Conservation (phyloP, 2,329 filamentous ascomycete species). For the Fusarium sp. region DNA sequence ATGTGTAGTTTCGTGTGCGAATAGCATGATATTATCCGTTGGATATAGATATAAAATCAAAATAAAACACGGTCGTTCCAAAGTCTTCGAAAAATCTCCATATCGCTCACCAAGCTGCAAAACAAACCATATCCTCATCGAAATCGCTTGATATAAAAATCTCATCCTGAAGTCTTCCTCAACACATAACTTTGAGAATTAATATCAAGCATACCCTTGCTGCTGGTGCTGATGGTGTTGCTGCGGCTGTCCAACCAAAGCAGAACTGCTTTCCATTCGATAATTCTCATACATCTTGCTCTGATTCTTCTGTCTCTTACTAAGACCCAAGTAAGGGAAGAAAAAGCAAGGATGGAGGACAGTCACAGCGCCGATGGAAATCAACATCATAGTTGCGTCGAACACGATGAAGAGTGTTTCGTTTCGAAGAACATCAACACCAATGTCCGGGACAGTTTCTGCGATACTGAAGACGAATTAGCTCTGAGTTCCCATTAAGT, state of each 20-base stretch:
- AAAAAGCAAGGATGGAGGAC: conserved; percentile 29
- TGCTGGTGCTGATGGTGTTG: not conserved
- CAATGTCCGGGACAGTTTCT: conserved; percentile 27
- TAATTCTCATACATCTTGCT: conserved; percentile 16
- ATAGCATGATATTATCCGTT: not conserved
- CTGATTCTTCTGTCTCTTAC: conserved; percentile 23
- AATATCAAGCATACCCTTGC: not conserved
- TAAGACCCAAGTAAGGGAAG: conserved; percentile 31
- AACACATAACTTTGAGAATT: not conserved
- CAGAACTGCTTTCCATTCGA: conserved; percentile 13
- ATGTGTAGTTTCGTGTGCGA: not conserved
- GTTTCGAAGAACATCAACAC: conserved; percentile 25
- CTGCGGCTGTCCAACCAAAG: conserved; percentile 6
- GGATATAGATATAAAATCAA: not conserved
- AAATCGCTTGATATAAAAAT: not conserved
- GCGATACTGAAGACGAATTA: conserved; percentile 16
- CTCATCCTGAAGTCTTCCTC: not conserved
- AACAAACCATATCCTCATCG: not conserved
- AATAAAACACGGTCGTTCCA: not conserved
- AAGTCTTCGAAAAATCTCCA: not conserved
- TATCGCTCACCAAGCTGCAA: not conserved
- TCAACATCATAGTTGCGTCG: conserved; percentile 27
- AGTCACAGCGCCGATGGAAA: conserved; percentile 25
- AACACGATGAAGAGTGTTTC: conserved; percentile 34
- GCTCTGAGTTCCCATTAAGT: fast-evolving